Evolutionary conservation across 768 basidiomycete genomes (phyloP).

Genomic region (Asterophora parasitica): DNA sequence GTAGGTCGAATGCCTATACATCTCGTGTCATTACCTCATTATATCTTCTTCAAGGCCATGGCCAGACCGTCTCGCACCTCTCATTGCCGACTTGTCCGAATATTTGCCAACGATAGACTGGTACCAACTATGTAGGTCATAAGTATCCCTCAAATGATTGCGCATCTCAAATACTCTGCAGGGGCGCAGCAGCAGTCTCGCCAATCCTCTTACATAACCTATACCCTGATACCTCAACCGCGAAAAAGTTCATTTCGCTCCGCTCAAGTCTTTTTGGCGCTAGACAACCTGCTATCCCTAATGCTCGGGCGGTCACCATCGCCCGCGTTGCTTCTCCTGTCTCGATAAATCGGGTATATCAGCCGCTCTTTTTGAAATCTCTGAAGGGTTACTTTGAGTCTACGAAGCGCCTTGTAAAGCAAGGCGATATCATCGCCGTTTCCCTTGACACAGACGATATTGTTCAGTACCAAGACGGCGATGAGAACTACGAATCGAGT

Average conservation of each 20-base stretch:
- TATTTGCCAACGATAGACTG: constrained; percentile 47
- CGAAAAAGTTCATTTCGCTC: constrained; percentile 29
- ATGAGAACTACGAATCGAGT: constrained; percentile 20
- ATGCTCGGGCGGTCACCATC: constrained; percentile 64
- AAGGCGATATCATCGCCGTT: constrained; percentile 70
- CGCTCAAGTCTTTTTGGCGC: constrained; percentile 59
- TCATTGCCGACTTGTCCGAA: constrained; percentile 49
- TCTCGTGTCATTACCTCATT: constrained; percentile 8
- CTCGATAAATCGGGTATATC: constrained; percentile 60
- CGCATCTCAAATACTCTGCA: constrained; percentile 17
- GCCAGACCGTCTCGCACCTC: constrained; percentile 31
- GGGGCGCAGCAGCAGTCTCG: constrained; percentile 37
- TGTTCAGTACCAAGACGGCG: constrained; percentile 13
- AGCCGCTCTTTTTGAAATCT: constrained; percentile 53
- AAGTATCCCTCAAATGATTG: background rate
- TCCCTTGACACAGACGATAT: constrained; percentile 50
- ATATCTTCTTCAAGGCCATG: constrained; percentile 41
- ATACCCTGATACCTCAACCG: constrained; percentile 23
- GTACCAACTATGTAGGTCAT: constrained; percentile 31
- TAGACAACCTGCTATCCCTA: constrained; percentile 56
- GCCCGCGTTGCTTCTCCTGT: constrained; percentile 78
- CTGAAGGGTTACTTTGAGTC: constrained; percentile 61
- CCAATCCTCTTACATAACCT: constrained; percentile 56
- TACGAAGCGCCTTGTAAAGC: constrained; percentile 54
- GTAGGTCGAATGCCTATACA: constrained; percentile 30